These are phyloP conservation scores for Cyberlindnera mycetangii DNA, from an alignment of 805 yeast species.

Conservation along the genomic window DNA sequence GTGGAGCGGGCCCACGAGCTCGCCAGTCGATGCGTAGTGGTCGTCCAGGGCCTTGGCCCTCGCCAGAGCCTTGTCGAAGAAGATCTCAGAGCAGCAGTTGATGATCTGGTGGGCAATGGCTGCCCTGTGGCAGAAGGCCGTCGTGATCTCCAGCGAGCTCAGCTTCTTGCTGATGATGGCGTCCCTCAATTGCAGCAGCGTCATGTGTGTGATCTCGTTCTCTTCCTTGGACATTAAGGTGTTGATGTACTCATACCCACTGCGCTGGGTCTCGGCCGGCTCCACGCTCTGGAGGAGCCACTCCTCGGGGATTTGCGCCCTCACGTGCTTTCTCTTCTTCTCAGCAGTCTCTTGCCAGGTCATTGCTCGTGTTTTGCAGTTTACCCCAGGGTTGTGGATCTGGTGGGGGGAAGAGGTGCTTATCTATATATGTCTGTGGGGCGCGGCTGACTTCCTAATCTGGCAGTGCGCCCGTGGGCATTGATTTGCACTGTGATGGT, in stretches of 20 bases:
- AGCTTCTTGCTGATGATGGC: conserved; percentile 8
- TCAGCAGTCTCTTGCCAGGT: conserved; percentile 22
- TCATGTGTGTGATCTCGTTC: conserved; percentile 17
- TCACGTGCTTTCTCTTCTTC: conserved; percentile 17
- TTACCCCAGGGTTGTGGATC: no score
- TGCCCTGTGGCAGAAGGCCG: conserved; percentile 53
- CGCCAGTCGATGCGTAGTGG: conserved; percentile 42
- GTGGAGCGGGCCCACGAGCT: conserved; percentile 59
- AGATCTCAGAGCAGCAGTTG: conserved; percentile 34
- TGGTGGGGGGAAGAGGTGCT: no score
- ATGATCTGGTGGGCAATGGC: conserved; percentile 53
- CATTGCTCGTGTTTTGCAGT: conserved; percentile 4
- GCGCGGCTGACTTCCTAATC: no score
- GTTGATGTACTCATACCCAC: conserved; percentile 21
- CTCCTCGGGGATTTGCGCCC: conserved; percentile 22
- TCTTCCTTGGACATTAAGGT: conserved; percentile 46
- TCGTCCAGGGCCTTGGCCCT: conserved; percentile 54
- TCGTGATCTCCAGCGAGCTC: conserved; percentile 13
- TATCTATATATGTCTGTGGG: no score
- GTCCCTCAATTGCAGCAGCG: conserved; percentile 8
- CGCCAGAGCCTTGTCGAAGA: conserved; percentile 53
- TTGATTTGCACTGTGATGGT: no score
- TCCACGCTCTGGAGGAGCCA: conserved; percentile 24
- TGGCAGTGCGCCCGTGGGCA: no score
- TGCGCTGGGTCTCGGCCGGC: conserved; percentile 18